These are phyloP conservation scores for Turritis glabra DNA, from an alignment of 345 rosid species.

Conservation along the genomic window DNA sequence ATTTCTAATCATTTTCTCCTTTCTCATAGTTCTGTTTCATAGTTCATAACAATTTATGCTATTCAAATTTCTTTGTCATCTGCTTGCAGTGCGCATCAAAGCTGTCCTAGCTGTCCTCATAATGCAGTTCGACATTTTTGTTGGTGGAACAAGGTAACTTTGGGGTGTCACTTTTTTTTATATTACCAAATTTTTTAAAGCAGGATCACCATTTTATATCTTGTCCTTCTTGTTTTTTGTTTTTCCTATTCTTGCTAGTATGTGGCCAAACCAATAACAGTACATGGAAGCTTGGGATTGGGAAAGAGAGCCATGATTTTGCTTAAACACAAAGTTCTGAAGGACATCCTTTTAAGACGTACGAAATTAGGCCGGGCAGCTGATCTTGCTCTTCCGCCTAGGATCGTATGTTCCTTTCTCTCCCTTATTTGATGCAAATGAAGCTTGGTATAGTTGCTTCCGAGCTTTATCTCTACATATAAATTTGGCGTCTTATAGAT, in stretches of 20 bases:
- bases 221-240: slow-evolving; percentile 3
- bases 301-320: slow-evolving; percentile 88
- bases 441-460: slow-evolving; percentile 14
- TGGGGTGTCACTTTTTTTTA: neutral
- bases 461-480: neutral
- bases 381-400: slow-evolving; percentile 98
- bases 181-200: neutral
- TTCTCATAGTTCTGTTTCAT: slow-evolving; percentile 4
- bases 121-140: slow-evolving; percentile 89
- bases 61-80: neutral
- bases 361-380: slow-evolving; percentile 95
- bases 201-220: slow-evolving; percentile 1
- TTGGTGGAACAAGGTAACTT: slow-evolving; percentile 98
- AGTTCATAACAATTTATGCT: neutral
- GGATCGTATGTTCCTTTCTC: slow-evolving; percentile 58
- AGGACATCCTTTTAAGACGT: slow-evolving; percentile 71
- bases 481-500: slow-evolving; percentile 46
- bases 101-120: slow-evolving; percentile 76
- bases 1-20: neutral
- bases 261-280: slow-evolving; percentile 75
- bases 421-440: slow-evolving; percentile 12
- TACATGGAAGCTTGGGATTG: slow-evolving; percentile 40
- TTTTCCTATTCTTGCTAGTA: slow-evolving; percentile 45
- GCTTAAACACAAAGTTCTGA: slow-evolving; percentile 82
- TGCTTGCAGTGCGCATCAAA: slow-evolving; percentile 54